Evolutionary conservation across 75 land plant species (phyloP).

Genomic region (Pseudotsuga menziesii): DNA sequence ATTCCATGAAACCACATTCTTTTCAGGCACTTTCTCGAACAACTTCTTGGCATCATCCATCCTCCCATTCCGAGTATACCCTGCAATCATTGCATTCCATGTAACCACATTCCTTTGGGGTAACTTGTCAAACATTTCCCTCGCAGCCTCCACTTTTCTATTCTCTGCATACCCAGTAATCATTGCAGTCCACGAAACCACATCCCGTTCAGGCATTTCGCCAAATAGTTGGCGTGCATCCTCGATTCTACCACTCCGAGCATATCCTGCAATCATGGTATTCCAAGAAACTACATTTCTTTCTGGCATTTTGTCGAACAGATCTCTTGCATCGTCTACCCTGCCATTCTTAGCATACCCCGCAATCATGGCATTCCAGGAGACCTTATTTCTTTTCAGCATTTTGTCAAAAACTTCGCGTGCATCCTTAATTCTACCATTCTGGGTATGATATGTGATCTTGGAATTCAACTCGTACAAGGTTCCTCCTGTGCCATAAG

Average conservation of each 20-base stretch:
- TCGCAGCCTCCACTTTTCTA: conserved; percentile 14
- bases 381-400: conserved; percentile 21
- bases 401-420: conserved; percentile 25
- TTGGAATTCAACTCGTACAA: conserved; percentile 22
- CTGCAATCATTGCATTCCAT: conserved; percentile 19
- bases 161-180: conserved; percentile 23
- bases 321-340: conserved; percentile 10
- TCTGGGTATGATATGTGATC: conserved; percentile 14
- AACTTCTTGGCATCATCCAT: conserved; percentile 15
- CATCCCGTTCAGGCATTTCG: conserved; percentile 10
- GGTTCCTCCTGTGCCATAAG: too few species aligned
- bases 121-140: conserved; percentile 7
- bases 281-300: conserved; percentile 28
- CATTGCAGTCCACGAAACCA: conserved; percentile 23
- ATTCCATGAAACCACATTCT: conserved; percentile 32
- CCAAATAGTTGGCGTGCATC: conserved; percentile 17
- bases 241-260: conserved; percentile 5
- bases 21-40: conserved; percentile 23
- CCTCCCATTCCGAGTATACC: conserved; percentile 20
- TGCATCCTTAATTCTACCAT: conserved; percentile 14
- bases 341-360: conserved; percentile 27
- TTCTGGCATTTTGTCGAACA: conserved; percentile 25
- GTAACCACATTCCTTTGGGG: conserved; percentile 20
- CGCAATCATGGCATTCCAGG: conserved; percentile 28
- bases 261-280: conserved; percentile 21